Conservation (phyloP, 1,284 basidiomycete species). For the Malassezia nana region DNA sequence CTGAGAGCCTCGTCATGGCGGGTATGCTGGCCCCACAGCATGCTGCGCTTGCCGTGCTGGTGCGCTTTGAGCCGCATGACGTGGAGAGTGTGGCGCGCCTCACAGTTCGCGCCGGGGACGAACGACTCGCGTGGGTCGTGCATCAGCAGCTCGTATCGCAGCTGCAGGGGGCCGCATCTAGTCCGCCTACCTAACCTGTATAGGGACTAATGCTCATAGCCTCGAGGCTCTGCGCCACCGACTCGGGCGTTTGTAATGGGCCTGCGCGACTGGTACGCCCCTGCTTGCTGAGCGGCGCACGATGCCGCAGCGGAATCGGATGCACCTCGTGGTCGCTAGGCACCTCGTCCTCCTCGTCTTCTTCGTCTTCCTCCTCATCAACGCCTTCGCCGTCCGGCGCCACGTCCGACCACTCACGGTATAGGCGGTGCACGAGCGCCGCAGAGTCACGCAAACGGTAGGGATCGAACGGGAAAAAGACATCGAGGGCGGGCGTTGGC, state of each 20-base stretch:
- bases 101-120: slow-evolving; percentile 89
- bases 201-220: slow-evolving; percentile 44
- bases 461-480: slow-evolving; percentile 98
- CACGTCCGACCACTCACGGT: slow-evolving; percentile 54
- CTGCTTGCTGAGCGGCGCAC: slow-evolving; percentile 3
- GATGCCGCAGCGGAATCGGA: slow-evolving; percentile 10
- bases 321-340: slow-evolving; percentile 1
- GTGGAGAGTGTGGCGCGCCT: slow-evolving; percentile 89
- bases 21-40: slow-evolving; percentile 74
- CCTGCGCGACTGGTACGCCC: not conserved
- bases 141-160: not conserved
- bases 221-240: slow-evolving; percentile 35
- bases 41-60: slow-evolving; percentile 88
- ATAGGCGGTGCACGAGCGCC: slow-evolving; percentile 52
- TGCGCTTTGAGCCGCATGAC: slow-evolving; percentile 84
- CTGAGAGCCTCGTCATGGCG: slow-evolving; percentile 71
- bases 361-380: slow-evolving; percentile 30
- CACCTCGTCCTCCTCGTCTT: slow-evolving; percentile 20
- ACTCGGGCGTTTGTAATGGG: slow-evolving; percentile 23
- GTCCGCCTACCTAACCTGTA: slow-evolving; percentile 12
- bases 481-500: slow-evolving; percentile 56
- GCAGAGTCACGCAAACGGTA: slow-evolving; percentile 65
- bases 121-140: slow-evolving; percentile 66
- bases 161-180: not conserved
- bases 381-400: slow-evolving; percentile 35